Base-by-base conservation (phyloP, 1,139 yeast genomes). In the Pichia sp. region DNA sequence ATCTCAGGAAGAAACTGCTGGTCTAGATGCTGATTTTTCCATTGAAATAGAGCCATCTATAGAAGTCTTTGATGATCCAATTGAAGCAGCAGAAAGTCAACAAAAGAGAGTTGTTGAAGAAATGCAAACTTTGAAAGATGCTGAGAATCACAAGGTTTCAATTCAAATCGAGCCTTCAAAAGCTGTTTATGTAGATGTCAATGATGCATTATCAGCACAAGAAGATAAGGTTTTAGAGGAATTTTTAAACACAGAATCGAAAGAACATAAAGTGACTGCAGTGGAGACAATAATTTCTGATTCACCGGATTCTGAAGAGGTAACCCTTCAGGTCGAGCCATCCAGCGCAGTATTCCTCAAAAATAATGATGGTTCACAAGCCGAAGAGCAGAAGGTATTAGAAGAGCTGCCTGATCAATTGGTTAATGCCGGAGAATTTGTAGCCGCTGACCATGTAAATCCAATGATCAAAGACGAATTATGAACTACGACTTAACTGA, bases 21-120 rank as follows among this genome's bases (percentile, higher is more conserved):
- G 23, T 16, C 23, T 16, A 16, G 23, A 16, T 16, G 23, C 47
- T 16, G 23, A 16, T 16, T 16, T 16, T 16, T 16, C 23, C 10
- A 38, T 38, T 31, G 45, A 43, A 29, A 38, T 48, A 32, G 49
- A 48, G 28, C 50, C 50, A 27, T 34, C 34, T 28, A 35, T 23
- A n/a, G 33, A 32, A 7, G 33, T 40, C 29, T 43, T 33, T 29
- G 39, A 40, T 4, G 26, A 39, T 33, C 35, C 41, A 27, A 16
- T 6, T 4, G 40, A 37, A 9, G 47, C 40, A 3, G 26, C 38
- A n/a, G 33, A 32, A 29, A 32, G 10, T 37, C 9, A 31, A 31
- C 33, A 31, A 31, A 10, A 31, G 7, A 7, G 10, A 8, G 33
- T 31, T 8, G 10, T 31, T 31, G 33, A 31, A 31, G 33, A 31